phyloP scores from a whole-genome alignment of 805 yeast species.

The Dipodascus geniculatus region DNA sequence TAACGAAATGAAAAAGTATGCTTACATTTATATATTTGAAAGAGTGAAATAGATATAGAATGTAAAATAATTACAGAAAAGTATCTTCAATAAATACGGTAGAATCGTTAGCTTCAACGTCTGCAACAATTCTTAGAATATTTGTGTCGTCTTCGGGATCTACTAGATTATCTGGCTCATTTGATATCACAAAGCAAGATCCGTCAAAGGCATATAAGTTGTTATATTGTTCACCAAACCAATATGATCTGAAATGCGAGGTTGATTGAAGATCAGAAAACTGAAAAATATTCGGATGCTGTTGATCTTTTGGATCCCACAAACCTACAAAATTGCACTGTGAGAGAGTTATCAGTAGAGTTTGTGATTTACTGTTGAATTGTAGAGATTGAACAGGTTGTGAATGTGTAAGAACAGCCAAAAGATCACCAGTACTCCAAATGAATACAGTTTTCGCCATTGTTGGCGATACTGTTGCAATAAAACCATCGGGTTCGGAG shows the following conservation, averaged over 20 bases:
- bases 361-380: background rate
- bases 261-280: background rate
- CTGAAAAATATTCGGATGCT: background rate
- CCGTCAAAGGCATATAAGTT: background rate
- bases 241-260: background rate
- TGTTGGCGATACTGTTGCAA: background rate
- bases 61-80: background rate
- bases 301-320: background rate
- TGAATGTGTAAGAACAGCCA: background rate
- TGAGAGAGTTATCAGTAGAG: background rate
- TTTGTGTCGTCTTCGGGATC: background rate
- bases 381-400: background rate
- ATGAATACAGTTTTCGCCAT: background rate
- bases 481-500: background rate
- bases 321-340: background rate
- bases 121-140: background rate
- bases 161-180: background rate
- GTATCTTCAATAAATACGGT: background rate
- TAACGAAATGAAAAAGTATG: constrained; percentile 36
- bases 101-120: background rate
- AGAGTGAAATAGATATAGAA: constrained; percentile 11
- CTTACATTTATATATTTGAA: constrained; percentile 35
- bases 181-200: background rate
- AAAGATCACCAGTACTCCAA: background rate
- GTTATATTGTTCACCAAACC: background rate